Evolutionary conservation across 192 early-diverging fungal genomes (phyloP), one percentile per base, ranked within the genome.

Genomic region (Coemansia sp.): DNA sequence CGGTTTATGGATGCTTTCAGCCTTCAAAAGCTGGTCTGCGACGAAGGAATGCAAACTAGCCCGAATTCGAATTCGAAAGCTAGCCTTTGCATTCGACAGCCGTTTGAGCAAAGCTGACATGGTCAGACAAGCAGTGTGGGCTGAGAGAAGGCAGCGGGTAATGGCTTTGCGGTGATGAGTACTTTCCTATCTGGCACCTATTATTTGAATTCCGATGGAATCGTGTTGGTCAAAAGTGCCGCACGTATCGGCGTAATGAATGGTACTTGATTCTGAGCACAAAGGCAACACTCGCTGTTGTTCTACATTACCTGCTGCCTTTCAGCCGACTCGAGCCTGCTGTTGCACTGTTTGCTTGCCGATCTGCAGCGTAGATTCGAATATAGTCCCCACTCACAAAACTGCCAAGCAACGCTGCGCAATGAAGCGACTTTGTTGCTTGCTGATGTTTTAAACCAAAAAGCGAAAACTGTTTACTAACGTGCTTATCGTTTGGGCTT

Each of bases 151-250:
- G 31, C 7, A 46, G 29, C 10, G 32, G 19, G 31, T 9, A 50
- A 9, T 12, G 28, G 4, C 21, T 23, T 58, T 56, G 63, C 67
- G 28, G 62, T 84, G 82, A 84, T 74, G 81, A 81, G 59, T 52
- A 48, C 29, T n/a, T 57, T 55, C 28, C 33, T 55, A 73, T 80
- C 81, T 81, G 82, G 74, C 78, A 82, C 82, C 82, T 84, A 69
- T 81, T 81, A 77, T 83, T 78, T 78, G 81, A 81, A 70, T 77
- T 48, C 67, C 10, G 32, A n/a, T 6, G 24, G n/a, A 18, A 28
- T 30, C 14, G 44, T 31, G 43, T 33, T 53, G 50, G 52, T 47
- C 31, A 40, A 33, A 33, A 18, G n/a, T 18, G 44, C 22, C 22
- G 19, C 44, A 46, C 10, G 44, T 25, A n/a, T 18, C 27, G 58